A percentile compares a stretch with the other conserved stretches of the same genome.
Conservation (phyloP, 352 stramenopile genomes). For the Globisporangium nagaii region DNA sequence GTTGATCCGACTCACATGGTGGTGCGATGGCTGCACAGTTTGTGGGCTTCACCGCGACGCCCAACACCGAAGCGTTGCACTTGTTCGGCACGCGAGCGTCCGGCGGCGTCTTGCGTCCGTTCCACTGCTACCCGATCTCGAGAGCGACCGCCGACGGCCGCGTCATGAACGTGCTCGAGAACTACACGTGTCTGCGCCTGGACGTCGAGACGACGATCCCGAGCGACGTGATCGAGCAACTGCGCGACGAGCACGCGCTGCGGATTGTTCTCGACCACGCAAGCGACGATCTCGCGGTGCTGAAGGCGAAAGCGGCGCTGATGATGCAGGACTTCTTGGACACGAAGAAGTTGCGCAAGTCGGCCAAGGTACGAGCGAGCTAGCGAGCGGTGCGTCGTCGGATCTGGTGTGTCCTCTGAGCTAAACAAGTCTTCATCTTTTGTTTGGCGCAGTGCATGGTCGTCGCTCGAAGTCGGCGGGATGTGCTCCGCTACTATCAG, state of each 20-base stretch:
- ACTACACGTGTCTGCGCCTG: conserved; percentile 56
- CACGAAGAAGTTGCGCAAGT: conserved; percentile 13
- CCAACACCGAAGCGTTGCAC: conserved; percentile 53
- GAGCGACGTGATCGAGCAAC: conserved; percentile 20
- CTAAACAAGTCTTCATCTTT: background rate
- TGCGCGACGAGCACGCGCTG: conserved; percentile 21
- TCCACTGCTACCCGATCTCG: conserved; percentile 73
- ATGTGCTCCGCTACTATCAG: conserved; percentile 74
- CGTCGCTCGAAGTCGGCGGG: conserved; percentile 66
- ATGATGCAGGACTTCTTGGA: conserved; percentile 71
- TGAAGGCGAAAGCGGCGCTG: conserved; percentile 63
- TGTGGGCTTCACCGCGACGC: conserved; percentile 76
- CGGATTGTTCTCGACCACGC: conserved; percentile 53
- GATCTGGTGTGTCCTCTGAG: conserved; percentile 5
- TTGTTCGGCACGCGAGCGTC: conserved; percentile 47
- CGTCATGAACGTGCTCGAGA: conserved; percentile 58
- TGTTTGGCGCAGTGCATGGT: conserved; percentile 63
- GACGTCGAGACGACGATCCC: conserved; percentile 57
- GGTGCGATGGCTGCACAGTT: conserved; percentile 35
- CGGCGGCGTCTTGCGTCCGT: conserved; percentile 25
- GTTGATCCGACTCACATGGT: background rate
- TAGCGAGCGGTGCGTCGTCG: too few species aligned
- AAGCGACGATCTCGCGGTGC: conserved; percentile 50
- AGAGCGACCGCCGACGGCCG: conserved; percentile 43
- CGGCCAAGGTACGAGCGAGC: conserved; percentile 28